phyloP scores from a whole-genome alignment of 257 asterid genomes.

The Mitragyna speciosa region DNA sequence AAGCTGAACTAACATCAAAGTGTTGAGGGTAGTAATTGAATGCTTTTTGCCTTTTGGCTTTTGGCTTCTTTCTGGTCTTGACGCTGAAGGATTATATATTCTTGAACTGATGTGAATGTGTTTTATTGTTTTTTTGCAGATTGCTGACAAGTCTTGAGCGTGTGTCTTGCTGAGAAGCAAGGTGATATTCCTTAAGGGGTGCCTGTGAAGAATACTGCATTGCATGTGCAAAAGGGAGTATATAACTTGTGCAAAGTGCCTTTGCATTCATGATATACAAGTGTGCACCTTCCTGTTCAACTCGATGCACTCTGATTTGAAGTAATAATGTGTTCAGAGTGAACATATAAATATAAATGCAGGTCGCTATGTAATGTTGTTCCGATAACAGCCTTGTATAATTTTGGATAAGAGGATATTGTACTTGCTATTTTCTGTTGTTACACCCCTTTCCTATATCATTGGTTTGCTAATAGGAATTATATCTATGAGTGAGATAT shows the following conservation, averaged over 20 bases:
- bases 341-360: background rate
- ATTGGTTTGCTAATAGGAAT: background rate
- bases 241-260: background rate
- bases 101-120: background rate
- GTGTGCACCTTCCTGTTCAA: background rate
- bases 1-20: background rate
- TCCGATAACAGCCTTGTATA: background rate
- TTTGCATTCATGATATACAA: background rate
- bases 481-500: background rate
- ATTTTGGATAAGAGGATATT: background rate
- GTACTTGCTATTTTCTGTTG: background rate
- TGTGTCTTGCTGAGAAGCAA: conserved; percentile 9
- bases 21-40: background rate
- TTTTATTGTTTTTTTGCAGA: conserved; percentile 18
- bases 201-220: conserved; percentile 1
- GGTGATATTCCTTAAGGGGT: conserved; percentile 4
- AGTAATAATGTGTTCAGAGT: conserved; percentile 4
- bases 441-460: background rate
- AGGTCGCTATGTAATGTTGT: background rate
- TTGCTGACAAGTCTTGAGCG: conserved; percentile 26
- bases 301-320: background rate
- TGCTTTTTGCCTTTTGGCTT: background rate
- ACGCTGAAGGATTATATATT: background rate
- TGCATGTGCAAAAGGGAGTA: conserved; percentile 6
- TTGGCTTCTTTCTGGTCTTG: background rate